A percentile compares a stretch with the other conserved stretches of the same genome.
These are phyloP conservation scores for Suhomyces choctaworum DNA, from an alignment of 1,139 yeast genomes.

Conservation along the genomic window DNA sequence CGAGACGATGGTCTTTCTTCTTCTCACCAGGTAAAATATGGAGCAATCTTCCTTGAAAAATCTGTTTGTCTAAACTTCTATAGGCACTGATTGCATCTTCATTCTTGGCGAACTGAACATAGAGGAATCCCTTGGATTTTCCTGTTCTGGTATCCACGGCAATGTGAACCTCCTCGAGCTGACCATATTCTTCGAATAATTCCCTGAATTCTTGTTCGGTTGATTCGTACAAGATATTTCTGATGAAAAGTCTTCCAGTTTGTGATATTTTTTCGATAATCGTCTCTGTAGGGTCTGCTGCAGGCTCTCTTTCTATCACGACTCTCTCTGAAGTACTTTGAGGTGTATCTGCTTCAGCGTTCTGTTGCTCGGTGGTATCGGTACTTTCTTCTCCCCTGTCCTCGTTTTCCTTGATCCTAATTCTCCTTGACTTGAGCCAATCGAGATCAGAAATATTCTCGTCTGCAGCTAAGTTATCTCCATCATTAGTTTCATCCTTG, in stretches of 20 bases:
- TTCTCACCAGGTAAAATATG: conserved; percentile 87
- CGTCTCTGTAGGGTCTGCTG: conserved; percentile 12
- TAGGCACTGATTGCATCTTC: conserved; percentile 78
- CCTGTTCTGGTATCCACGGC: conserved; percentile 91
- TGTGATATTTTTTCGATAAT: conserved; percentile 49
- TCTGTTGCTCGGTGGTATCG: conserved; percentile 12
- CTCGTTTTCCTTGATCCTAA: conserved; percentile 53
- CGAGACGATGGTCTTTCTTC: conserved; percentile 75
- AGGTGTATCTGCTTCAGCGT: conserved; percentile 13
- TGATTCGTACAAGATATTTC: conserved; percentile 81
- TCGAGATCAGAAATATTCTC: conserved; percentile 75
- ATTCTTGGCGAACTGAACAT: conserved; percentile 66
- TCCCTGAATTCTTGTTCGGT: conserved; percentile 74
- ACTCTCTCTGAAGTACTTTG: conserved; percentile 7
- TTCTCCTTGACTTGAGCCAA: conserved; percentile 81
- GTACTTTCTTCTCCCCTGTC: conserved; percentile 5
- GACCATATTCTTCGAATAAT: conserved; percentile 59
- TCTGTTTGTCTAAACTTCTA: conserved; percentile 74
- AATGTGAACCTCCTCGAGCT: conserved; percentile 77
- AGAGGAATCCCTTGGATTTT: conserved; percentile 90
- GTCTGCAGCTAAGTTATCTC: conserved; percentile 42
- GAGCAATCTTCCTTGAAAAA: conserved; percentile 90
- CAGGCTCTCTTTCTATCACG: conserved; percentile 4
- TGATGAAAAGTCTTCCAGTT: conserved; percentile 82
- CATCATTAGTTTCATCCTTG: conserved; percentile 20